phyloP scores from a whole-genome alignment of 768 basidiomycete species.

The Dentipellis sp. region DNA sequence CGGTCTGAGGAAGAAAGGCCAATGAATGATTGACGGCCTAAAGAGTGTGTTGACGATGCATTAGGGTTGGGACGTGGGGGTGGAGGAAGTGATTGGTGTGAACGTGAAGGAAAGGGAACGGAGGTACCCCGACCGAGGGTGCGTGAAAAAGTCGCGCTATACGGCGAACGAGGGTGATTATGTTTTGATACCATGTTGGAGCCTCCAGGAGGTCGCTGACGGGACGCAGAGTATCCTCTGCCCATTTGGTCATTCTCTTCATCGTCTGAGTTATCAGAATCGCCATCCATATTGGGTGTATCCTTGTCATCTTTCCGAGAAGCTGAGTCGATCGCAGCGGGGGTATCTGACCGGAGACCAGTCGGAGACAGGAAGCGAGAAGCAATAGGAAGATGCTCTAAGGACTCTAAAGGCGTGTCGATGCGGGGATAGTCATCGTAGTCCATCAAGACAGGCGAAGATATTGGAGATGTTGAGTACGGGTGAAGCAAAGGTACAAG shows the following conservation, averaged over 20 bases:
- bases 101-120: constrained; percentile 72
- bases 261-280: constrained; percentile 67
- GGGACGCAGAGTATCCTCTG: constrained; percentile 28
- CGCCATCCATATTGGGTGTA: constrained; percentile 60
- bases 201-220: constrained; percentile 17
- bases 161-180: constrained; percentile 72
- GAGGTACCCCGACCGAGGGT: constrained; percentile 34
- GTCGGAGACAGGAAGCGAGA: constrained; percentile 80
- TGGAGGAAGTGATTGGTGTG: constrained; percentile 70
- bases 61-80: constrained; percentile 45
- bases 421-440: constrained; percentile 58
- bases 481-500: constrained; percentile 87
- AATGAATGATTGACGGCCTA: constrained; percentile 58
- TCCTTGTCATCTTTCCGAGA: constrained; percentile 35
- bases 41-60: constrained; percentile 61
- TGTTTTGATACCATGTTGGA: constrained; percentile 35
- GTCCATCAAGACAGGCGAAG: constrained; percentile 51
- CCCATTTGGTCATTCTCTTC: constrained; percentile 54
- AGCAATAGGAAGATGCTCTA: constrained; percentile 79
- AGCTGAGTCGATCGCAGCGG: constrained; percentile 21
- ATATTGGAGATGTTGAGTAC: constrained; percentile 48
- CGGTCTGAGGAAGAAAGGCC: constrained; percentile 32
- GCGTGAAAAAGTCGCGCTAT: constrained; percentile 41
- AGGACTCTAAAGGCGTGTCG: constrained; percentile 60
- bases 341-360: constrained; percentile 38